Base-by-base conservation (phyloP, 495 filamentous ascomycete species). In the Choiromyces venosus region DNA sequence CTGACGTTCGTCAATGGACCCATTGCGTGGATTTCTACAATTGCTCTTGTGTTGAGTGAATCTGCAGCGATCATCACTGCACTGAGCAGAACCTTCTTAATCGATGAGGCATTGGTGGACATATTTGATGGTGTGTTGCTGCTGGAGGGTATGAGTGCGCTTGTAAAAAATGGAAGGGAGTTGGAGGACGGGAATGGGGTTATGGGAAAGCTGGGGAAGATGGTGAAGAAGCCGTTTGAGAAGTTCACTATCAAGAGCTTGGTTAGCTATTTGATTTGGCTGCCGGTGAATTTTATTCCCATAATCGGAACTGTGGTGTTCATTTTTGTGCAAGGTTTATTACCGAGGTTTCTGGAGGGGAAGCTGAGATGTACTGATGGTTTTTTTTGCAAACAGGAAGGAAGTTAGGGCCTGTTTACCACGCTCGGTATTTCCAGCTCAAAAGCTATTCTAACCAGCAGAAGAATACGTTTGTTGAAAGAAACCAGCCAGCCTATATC, bases 231-330 rank as follows among this genome's bases (percentile, higher is more conserved):
- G 67, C 92, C 92, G 0, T 89, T 97, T 73, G 81, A 82, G 19
- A 87, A 86, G 35, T 88, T 92, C 74, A 72, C 74, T 6, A 1
- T 69, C 14, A 73, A 71, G 67, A 69, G 66, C 3, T 25, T 80
- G 21, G 25, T 80, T 3, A 77, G 72, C 61, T 80, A 80, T 29
- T 66, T 79, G 0, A n/a, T 81, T 10, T 93, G 90, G 74, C 84
- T 97, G 39, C 93, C 94, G 12, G 84, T 97, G 40, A 97, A 97
- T 83, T 91, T 97, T 76, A 91, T 98, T 56, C 95, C 94, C 1
- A 87, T 97, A 0, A 86, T 97, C n/a, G 94, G 94, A 7, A 97
- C 95, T 1, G 83, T 88, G 16, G 79, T 92, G 0, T 98, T 96
- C 82, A 85, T 97, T 12, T 74, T 91, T 33, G 78, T 95, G 21